These are phyloP conservation scores for Dimargaris cristalligena DNA, from an alignment of 192 early-diverging fungal genomes.

Conservation along the genomic window DNA sequence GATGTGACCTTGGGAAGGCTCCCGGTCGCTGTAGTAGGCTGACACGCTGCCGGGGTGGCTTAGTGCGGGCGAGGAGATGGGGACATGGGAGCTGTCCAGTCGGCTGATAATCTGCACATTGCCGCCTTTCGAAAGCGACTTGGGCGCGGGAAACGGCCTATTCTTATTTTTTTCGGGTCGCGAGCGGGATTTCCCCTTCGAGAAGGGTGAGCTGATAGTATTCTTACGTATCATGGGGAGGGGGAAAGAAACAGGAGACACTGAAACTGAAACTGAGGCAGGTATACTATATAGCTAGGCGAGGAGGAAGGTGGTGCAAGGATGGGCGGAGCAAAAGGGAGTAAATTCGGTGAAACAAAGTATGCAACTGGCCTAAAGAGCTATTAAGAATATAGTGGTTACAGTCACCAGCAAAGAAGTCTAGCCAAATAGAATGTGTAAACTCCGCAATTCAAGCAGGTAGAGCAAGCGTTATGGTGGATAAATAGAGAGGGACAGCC, in stretches of 20 bases:
- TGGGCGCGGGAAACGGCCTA: not conserved
- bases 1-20: too few species aligned
- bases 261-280: not conserved
- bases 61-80: not conserved
- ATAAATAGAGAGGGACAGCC: too few species aligned
- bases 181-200: not conserved
- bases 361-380: too few species aligned
- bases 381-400: too few species aligned
- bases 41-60: not conserved
- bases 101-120: not conserved
- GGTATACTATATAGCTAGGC: not conserved
- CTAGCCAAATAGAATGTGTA: too few species aligned
- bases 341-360: too few species aligned
- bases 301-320: too few species aligned
- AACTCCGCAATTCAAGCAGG: too few species aligned
- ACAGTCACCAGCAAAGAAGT: too few species aligned
- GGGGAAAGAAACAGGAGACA: not conserved
- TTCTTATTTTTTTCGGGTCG: not conserved
- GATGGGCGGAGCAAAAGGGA: too few species aligned
- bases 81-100: not conserved
- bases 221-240: constrained; percentile 6
- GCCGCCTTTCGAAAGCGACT: not conserved
- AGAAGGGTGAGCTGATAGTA: constrained; percentile 1
- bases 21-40: not conserved
- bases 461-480: too few species aligned